Conservation (phyloP, 331 rosid genomes). For the Dryas integrifolia region DNA sequence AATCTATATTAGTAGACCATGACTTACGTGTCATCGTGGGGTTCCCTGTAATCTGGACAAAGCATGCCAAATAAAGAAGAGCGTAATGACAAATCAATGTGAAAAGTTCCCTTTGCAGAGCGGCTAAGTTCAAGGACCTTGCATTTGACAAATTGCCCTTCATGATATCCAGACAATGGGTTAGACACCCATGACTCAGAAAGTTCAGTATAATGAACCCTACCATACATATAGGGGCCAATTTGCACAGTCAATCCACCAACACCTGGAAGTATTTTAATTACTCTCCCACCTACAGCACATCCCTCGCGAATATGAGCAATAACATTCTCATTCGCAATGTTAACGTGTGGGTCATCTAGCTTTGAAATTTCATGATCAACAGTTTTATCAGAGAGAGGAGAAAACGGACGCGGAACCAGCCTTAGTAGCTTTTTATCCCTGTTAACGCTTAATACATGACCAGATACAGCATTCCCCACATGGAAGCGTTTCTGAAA, state of each 20-base stretch:
- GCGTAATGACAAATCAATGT: conserved; percentile 71
- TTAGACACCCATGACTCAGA: conserved; percentile 59
- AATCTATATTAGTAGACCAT: background rate
- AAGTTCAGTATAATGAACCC: conserved; percentile 77
- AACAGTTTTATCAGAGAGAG: conserved; percentile 23
- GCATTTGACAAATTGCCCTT: conserved; percentile 84
- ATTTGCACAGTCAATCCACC: conserved; percentile 83
- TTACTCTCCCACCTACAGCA: conserved; percentile 68
- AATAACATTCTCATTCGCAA: conserved; percentile 32
- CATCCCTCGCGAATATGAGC: conserved; percentile 62
- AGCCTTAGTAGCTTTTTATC: conserved; percentile 67
- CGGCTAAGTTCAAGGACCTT: conserved; percentile 59
- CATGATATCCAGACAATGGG: conserved; percentile 75
- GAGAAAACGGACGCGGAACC: conserved; percentile 39
- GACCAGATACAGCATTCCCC: conserved; percentile 63
- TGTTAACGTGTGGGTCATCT: conserved; percentile 27
- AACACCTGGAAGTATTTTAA: conserved; percentile 71
- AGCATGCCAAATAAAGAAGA: conserved; percentile 33
- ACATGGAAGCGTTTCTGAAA: conserved; percentile 61
- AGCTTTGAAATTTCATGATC: conserved; percentile 25
- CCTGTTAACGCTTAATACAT: conserved; percentile 48
- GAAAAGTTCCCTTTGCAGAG: conserved; percentile 55
- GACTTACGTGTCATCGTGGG: conserved; percentile 43
- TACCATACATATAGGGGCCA: conserved; percentile 67
- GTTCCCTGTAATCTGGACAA: conserved; percentile 36